Evolutionary conservation across 2,329 filamentous ascomycete species (phyloP).

Genomic region (Aschersonia sp.): DNA sequence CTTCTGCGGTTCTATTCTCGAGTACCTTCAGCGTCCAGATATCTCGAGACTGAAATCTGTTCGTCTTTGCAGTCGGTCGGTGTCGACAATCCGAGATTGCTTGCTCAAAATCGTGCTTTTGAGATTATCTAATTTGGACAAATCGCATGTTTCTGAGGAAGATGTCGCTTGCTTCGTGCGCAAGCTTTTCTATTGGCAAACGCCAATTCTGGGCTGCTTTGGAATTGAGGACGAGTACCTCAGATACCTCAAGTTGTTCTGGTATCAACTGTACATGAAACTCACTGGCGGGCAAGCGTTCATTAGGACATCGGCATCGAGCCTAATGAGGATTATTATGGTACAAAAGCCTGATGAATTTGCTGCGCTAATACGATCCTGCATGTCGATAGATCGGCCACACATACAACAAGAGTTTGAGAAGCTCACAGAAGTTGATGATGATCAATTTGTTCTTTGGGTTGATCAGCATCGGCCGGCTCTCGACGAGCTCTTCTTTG

Average conservation of each 20-base stretch:
- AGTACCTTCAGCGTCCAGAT: slow-evolving; percentile 79
- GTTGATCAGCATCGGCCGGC: slow-evolving; percentile 68
- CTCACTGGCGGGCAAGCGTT: slow-evolving; percentile 55
- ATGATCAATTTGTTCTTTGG: slow-evolving; percentile 78
- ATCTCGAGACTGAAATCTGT: slow-evolving; percentile 73
- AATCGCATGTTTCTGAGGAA: slow-evolving; percentile 38
- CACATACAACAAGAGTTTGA: slow-evolving; percentile 65
- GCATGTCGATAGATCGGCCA: slow-evolving; percentile 54
- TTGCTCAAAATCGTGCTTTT: slow-evolving; percentile 71
- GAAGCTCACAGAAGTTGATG: slow-evolving; percentile 75
- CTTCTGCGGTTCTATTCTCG: slow-evolving; percentile 70
- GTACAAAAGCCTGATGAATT: slow-evolving; percentile 87
- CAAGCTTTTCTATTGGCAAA: slow-evolving; percentile 91
- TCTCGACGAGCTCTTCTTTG: slow-evolving; percentile 71
- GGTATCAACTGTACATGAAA: slow-evolving; percentile 86
- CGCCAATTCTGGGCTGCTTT: slow-evolving; percentile 67
- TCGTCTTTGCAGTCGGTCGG: slow-evolving; percentile 76
- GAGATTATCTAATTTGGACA: slow-evolving; percentile 70
- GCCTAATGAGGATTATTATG: slow-evolving; percentile 80
- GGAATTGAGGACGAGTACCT: slow-evolving; percentile 54
- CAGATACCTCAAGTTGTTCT: slow-evolving; percentile 41
- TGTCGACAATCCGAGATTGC: slow-evolving; percentile 59
- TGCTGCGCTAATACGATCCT: slow-evolving; percentile 56
- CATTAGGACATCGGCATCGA: slow-evolving; percentile 63
- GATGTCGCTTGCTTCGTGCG: slow-evolving; percentile 62